A percentile compares a stretch with the other conserved stretches of the same genome.
phyloP scores from a whole-genome alignment of 495 filamentous ascomycete species.

The Hamigera avellanea region DNA sequence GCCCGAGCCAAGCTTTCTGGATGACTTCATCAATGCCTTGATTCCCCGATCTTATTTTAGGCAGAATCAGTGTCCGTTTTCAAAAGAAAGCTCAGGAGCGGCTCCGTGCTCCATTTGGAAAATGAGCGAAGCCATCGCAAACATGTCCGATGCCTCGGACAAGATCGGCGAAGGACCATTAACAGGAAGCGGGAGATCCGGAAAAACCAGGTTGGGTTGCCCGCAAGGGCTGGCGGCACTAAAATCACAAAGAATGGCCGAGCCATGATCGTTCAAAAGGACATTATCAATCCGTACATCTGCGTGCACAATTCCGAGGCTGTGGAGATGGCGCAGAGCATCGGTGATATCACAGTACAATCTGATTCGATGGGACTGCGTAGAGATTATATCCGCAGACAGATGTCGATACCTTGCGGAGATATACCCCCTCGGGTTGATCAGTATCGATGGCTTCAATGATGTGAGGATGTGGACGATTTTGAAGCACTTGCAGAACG shows the following conservation, averaged over 20 bases:
- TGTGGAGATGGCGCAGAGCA: slow-evolving; percentile 10
- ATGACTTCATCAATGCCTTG: slow-evolving; percentile 9
- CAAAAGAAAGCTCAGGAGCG: slow-evolving; percentile 10
- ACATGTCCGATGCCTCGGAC: slow-evolving; percentile 14
- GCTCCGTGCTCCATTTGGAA: slow-evolving; percentile 13
- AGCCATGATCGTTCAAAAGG: slow-evolving; percentile 7
- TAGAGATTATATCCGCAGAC: slow-evolving; percentile 3
- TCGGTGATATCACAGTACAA: slow-evolving; percentile 9
- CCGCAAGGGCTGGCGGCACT: slow-evolving; percentile 12
- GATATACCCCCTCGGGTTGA: slow-evolving; percentile 11
- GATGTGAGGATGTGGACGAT: slow-evolving; percentile 15
- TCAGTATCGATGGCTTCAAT: slow-evolving; percentile 13
- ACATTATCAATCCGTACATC: slow-evolving; percentile 13
- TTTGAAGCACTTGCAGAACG: slow-evolving; percentile 12
- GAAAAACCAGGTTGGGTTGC: slow-evolving; percentile 9
- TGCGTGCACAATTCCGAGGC: slow-evolving; percentile 8
- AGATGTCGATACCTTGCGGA: slow-evolving; percentile 11
- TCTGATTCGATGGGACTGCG: slow-evolving; percentile 6
- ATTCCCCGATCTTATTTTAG: slow-evolving; percentile 9
- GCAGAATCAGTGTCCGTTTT: slow-evolving; percentile 8
- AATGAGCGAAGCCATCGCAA: slow-evolving; percentile 14
- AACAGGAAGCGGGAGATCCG: slow-evolving; percentile 11
- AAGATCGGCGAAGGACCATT: slow-evolving; percentile 11
- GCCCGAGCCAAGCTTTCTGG: slow-evolving; percentile 13
- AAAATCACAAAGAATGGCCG: slow-evolving; percentile 15